A percentile compares a stretch with the other conserved stretches of the same genome.
Conservation (phyloP, 192 early-diverging fungal species). For the Rhizophagus prolifer region DNA sequence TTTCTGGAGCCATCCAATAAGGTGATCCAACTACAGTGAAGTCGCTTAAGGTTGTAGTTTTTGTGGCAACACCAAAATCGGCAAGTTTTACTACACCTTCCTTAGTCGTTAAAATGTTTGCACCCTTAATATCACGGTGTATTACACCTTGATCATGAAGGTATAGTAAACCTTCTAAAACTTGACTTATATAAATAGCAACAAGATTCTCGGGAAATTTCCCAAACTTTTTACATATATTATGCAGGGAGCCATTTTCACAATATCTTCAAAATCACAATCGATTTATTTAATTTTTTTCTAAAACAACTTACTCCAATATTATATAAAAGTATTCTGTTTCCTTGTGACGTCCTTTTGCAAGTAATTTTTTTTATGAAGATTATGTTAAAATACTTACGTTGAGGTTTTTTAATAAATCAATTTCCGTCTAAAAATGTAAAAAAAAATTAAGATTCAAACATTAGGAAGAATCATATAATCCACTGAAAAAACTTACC, state of each 20-base stretch:
- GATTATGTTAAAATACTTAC: slow-evolving; percentile 29
- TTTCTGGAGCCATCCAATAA: slow-evolving; percentile 80
- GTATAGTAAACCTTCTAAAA: slow-evolving; percentile 83
- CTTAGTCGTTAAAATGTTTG: slow-evolving; percentile 70
- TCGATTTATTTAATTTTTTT: neutral
- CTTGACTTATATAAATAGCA: slow-evolving; percentile 75
- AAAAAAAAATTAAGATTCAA: slow-evolving; percentile 22
- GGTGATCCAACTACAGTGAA: slow-evolving; percentile 64
- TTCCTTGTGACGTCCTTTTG: slow-evolving; percentile 76
- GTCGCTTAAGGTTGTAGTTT: slow-evolving; percentile 48
- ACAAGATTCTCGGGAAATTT: slow-evolving; percentile 70
- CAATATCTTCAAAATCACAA: slow-evolving; percentile 48
- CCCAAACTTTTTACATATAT: slow-evolving; percentile 70
- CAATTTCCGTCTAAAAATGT: slow-evolving; percentile 51
- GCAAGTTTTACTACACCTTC: slow-evolving; percentile 74
- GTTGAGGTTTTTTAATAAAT: slow-evolving; percentile 48
- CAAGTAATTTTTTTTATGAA: neutral
- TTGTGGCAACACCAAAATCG: slow-evolving; percentile 75
- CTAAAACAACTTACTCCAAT: slow-evolving; percentile 67
- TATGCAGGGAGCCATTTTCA: slow-evolving; percentile 72
- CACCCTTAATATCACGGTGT: slow-evolving; percentile 92
- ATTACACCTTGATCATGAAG: slow-evolving; percentile 85
- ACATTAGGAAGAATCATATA: neutral
- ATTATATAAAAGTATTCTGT: slow-evolving; percentile 77
- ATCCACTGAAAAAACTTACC: slow-evolving; percentile 27